A percentile compares a stretch with the other conserved stretches of the same genome.
phyloP scores from a whole-genome alignment of 805 yeast species.

The Metschnikowia reukaufii region DNA sequence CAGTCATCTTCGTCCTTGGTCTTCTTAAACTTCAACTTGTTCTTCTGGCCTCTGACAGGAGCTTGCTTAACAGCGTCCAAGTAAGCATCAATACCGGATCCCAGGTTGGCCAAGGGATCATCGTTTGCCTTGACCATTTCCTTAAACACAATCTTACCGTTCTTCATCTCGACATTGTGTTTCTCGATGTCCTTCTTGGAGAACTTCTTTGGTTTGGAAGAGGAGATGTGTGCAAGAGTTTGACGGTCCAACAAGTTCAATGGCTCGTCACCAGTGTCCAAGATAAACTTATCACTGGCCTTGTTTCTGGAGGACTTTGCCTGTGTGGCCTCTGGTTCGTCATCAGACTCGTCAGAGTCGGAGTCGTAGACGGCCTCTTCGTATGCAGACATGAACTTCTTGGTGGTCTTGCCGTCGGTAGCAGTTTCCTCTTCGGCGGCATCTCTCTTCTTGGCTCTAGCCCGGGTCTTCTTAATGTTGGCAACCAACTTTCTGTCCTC shows the following conservation, averaged over 20 bases:
- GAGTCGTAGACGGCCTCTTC: slow-evolving; percentile 85
- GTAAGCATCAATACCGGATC: slow-evolving; percentile 81
- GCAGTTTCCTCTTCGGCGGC: slow-evolving; percentile 33
- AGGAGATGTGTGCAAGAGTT: slow-evolving; percentile 83
- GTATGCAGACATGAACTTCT: slow-evolving; percentile 77
- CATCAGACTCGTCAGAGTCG: slow-evolving; percentile 59
- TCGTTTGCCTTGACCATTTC: slow-evolving; percentile 44
- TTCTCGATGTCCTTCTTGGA: slow-evolving; percentile 46
- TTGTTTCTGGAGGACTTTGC: slow-evolving; percentile 18
- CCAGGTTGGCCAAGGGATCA: slow-evolving; percentile 44
- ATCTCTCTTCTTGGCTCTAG: slow-evolving; percentile 77
- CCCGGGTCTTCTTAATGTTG: slow-evolving; percentile 82
- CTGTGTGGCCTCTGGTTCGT: slow-evolving; percentile 35
- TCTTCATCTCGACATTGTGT: slow-evolving; percentile 38
- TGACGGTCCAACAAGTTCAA: slow-evolving; percentile 84
- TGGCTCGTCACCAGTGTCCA: slow-evolving; percentile 76
- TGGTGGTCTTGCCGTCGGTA: slow-evolving; percentile 24
- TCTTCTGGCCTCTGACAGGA: slow-evolving; percentile 91
- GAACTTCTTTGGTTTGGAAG: slow-evolving; percentile 73
- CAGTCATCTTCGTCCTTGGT: slow-evolving; percentile 51
- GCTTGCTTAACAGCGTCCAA: slow-evolving; percentile 91
- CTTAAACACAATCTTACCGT: slow-evolving; percentile 69
- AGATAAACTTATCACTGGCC: slow-evolving; percentile 61
- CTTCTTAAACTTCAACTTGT: slow-evolving; percentile 83
- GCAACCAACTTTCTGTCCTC: slow-evolving; percentile 80